A percentile compares a stretch with the other conserved stretches of the same genome.
Evolutionary conservation across 75 land plant species (phyloP).

Genomic region (Selaginella moellendorffii): DNA sequence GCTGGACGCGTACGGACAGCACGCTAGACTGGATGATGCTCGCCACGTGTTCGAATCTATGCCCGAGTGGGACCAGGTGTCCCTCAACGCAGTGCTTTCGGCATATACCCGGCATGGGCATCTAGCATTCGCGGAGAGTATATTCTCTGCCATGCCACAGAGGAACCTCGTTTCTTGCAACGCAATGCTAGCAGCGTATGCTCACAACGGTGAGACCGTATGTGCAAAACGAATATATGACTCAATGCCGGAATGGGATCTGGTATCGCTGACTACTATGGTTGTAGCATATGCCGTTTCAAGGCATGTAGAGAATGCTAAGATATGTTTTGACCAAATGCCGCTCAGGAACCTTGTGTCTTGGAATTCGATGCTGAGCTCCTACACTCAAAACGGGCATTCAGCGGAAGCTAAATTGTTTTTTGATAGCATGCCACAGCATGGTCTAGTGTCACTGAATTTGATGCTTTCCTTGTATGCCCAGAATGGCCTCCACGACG

Average conservation of each 20-base stretch:
- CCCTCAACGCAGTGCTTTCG: no score
- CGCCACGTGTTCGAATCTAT: no score
- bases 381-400: not conserved
- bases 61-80: no score
- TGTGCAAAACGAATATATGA: not conserved
- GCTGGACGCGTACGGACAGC: no score
- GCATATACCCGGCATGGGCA: no score
- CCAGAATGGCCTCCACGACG: not conserved
- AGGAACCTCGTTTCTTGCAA: not conserved
- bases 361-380: not conserved
- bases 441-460: not conserved
- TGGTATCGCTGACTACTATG: not conserved
- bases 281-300: not conserved
- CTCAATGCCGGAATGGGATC: not conserved
- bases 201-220: not conserved
- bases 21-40: no score
- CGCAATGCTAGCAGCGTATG: not conserved
- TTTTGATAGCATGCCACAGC: not conserved
- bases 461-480: not conserved
- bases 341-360: not conserved
- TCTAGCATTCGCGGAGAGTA: no score
- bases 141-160: not conserved
- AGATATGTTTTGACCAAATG: not conserved
- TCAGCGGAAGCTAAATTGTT: not conserved
- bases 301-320: not conserved